phyloP scores from a whole-genome alignment of 768 basidiomycete genomes.

The Leucosporidium creatinivorum region DNA sequence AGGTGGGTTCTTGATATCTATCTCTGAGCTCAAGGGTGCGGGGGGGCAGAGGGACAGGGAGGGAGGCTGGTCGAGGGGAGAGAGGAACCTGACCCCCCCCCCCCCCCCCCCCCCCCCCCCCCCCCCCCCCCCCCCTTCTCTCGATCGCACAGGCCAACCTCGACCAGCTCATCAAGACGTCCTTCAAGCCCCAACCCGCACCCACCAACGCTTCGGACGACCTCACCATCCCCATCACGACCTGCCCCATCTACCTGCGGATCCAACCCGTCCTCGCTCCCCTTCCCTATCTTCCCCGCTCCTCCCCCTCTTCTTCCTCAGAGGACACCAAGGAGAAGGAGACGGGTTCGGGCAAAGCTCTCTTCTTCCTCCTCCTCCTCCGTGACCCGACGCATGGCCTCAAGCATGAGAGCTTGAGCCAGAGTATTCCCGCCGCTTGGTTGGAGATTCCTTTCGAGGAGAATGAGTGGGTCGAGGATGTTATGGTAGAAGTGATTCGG shows the following conservation, averaged over 20 bases:
- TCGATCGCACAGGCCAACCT: conserved; percentile 70
- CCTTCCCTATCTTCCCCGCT: conserved; percentile 46
- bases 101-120: accelerated
- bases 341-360: conserved; percentile 44
- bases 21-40: background rate
- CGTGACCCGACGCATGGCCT: conserved; percentile 74
- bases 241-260: conserved; percentile 85
- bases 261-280: conserved; percentile 73
- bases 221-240: conserved; percentile 50
- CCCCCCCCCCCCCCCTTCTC: accelerated
- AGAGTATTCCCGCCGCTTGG: conserved; percentile 78
- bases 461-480: conserved; percentile 89
- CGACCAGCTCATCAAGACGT: conserved; percentile 59
- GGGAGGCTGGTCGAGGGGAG: background rate
- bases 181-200: conserved; percentile 34
- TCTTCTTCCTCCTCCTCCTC: conserved; percentile 65
- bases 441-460: conserved; percentile 75
- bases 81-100: background rate
- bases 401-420: conserved; percentile 68
- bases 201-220: conserved; percentile 18
- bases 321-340: background rate
- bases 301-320: conserved; percentile 13
- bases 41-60: no score
- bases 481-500: conserved; percentile 76
- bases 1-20: conserved; percentile 48